Evolutionary conservation across 1,284 basidiomycete species (phyloP), one percentile per base, ranked within the genome.

Genomic region (Volvariella surrecta): DNA sequence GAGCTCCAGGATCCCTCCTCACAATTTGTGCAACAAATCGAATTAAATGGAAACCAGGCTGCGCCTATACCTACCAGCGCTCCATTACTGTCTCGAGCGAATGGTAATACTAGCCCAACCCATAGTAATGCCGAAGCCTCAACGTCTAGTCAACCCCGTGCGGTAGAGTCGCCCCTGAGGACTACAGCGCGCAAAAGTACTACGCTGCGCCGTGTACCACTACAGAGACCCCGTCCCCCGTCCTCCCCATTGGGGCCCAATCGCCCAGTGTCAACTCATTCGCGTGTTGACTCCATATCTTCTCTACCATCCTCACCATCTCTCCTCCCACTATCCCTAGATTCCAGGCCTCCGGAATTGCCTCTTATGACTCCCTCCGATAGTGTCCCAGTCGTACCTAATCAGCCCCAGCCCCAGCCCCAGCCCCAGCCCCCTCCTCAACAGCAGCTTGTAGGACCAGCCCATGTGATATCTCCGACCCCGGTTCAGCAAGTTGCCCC

Each of bases 121-220:
- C 24, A 6, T 6, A 11, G 24, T 6, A 28, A 11, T 11, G 24
- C 24, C 6, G 11, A 11, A 28, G 24, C 24, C 6, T 28, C 24
- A 28, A 28, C 24, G 24, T 28, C 24, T 28, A 28, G 24, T 11
- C 6, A 6, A 6, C 24, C 24, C 11, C 24, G 11, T 28, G 6
- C 24, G 22, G 15, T n/a, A 35, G 34, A 35, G 34, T 15, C 18
- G 6, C 15, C n/a, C 6, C 7, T 19, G n/a, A 35, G 15, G 34
- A 8, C 34, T 11, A 50, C 60, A 18, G 42, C 64, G 11, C 64
- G 68, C 11, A 77, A 66, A 50, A 51, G 66, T 1, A 76, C 81
- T 2, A 82, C 77, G 0, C 81, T 83, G 55, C 68, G 82, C 28
- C 75, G 71, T 45, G 57, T 83, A 18, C 73, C 74, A 10, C 60